Conservation (phyloP, 176 grass and related monocot genomes). For the Themeda triandra region DNA sequence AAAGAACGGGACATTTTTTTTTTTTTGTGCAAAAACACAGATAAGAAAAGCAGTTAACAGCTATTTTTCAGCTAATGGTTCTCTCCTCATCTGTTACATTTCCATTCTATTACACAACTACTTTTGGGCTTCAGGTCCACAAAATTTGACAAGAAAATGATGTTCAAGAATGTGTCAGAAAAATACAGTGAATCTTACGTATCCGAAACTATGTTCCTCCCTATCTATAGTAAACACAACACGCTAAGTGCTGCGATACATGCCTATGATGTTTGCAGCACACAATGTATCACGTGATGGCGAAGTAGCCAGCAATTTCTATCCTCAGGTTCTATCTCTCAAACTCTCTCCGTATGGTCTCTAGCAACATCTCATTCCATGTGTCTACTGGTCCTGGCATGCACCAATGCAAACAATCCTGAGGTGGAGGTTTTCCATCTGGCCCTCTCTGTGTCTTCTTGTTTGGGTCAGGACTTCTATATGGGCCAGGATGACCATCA, state of each 20-base stretch:
- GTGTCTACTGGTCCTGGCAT: slow-evolving; percentile 92
- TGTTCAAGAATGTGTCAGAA: neutral
- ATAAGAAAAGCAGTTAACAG: neutral
- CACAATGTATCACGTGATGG: neutral
- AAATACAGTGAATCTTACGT: slow-evolving; percentile 3
- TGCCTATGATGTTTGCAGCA: neutral
- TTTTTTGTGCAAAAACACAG: neutral
- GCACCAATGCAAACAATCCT: slow-evolving; percentile 97
- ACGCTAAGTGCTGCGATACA: slow-evolving; percentile 7
- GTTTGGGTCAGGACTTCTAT: slow-evolving; percentile 78
- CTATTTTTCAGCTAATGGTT: neutral
- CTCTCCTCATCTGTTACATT: neutral
- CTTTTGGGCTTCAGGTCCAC: neutral
- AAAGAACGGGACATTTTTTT: neutral
- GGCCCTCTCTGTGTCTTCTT: slow-evolving; percentile 89
- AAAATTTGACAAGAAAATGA: slow-evolving; percentile 2
- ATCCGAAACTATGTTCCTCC: slow-evolving; percentile 20
- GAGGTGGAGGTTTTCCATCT: slow-evolving; percentile 81
- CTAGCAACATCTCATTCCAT: slow-evolving; percentile 93
- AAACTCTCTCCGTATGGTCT: slow-evolving; percentile 68
- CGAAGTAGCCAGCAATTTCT: neutral
- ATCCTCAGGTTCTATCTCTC: slow-evolving; percentile 43
- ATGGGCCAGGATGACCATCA: slow-evolving; percentile 93
- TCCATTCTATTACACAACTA: neutral
- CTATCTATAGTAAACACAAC: slow-evolving; percentile 32